phyloP scores from a whole-genome alignment of 2,329 filamentous ascomycete species.

The Pezicula neosporulosa region DNA sequence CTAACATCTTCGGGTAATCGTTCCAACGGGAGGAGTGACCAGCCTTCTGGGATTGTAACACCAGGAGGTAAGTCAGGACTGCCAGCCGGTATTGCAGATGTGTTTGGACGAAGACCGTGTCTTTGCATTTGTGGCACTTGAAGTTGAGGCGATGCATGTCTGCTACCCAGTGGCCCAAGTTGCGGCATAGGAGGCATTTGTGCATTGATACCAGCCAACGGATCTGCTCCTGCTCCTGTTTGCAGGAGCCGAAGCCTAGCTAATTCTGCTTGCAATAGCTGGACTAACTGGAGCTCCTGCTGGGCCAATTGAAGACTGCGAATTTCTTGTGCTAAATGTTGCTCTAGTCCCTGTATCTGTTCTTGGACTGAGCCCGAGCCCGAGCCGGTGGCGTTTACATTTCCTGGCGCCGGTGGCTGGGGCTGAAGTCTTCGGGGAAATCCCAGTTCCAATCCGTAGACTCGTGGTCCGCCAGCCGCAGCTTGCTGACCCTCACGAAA shows the following conservation, averaged over 20 bases:
- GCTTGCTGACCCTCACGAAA: slow-evolving; percentile 44
- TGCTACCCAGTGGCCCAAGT: slow-evolving; percentile 5
- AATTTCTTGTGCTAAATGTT: slow-evolving; percentile 66
- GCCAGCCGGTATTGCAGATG: slow-evolving; percentile 53
- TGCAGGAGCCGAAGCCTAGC: slow-evolving; percentile 51
- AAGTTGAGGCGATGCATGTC: slow-evolving; percentile 2
- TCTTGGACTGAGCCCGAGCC: slow-evolving; percentile 42
- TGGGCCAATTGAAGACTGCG: slow-evolving; percentile 58
- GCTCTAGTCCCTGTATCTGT: slow-evolving; percentile 64
- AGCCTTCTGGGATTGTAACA: slow-evolving; percentile 60
- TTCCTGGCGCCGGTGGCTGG: slow-evolving; percentile 15
- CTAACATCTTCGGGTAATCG: slow-evolving; percentile 27
- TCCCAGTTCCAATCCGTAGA: slow-evolving; percentile 30
- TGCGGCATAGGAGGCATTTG: slow-evolving; percentile 22
- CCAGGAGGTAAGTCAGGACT: slow-evolving; percentile 60
- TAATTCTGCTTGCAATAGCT: slow-evolving; percentile 64
- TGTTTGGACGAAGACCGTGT: slow-evolving; percentile 42
- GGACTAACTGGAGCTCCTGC: slow-evolving; percentile 66
- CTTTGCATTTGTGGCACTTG: slow-evolving; percentile 30
- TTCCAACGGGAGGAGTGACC: slow-evolving; percentile 61
- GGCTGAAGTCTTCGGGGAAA: slow-evolving; percentile 24
- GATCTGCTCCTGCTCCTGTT: slow-evolving; percentile 15
- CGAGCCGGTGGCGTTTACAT: slow-evolving; percentile 12
- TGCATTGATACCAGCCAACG: slow-evolving; percentile 16
- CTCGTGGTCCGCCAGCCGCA: slow-evolving; percentile 20